Evolutionary conservation across 2,329 filamentous ascomycete genomes (phyloP).

Genomic region (Cercospora canescens): DNA sequence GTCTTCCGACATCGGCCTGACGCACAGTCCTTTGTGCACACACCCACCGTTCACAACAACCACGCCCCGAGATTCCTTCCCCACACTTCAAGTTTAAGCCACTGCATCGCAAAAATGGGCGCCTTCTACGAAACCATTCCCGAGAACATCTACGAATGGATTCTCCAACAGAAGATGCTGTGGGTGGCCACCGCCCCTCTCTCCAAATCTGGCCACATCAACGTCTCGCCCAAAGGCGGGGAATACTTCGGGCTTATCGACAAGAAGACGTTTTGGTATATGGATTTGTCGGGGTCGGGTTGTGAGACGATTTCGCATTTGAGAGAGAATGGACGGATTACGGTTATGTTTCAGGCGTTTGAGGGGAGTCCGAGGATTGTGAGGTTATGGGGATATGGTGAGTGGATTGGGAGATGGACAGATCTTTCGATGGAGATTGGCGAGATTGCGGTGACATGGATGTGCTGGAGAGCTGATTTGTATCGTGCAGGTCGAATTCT

Average conservation of each 20-base stretch:
- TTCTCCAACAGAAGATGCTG: conserved; percentile 46
- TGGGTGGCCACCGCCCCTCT: conserved; percentile 47
- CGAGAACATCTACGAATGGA: conserved; percentile 41
- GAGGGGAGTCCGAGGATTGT: conserved; percentile 45
- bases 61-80: not conserved
- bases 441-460: no score
- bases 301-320: conserved; percentile 48
- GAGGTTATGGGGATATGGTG: conserved; percentile 44
- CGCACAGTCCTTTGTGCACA: not conserved
- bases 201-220: conserved; percentile 44
- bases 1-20: conserved; percentile 6
- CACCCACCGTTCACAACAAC: not conserved
- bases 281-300: conserved; percentile 46
- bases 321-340: conserved; percentile 47
- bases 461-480: conserved; percentile 34
- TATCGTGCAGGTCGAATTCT: conserved; percentile 30
- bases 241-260: conserved; percentile 44
- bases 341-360: conserved; percentile 46
- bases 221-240: conserved; percentile 49
- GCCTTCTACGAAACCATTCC: conserved; percentile 48
- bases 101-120: conserved; percentile 37
- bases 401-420: no score
- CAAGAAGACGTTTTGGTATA: conserved; percentile 45
- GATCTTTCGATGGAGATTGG: conserved; percentile 36
- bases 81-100: not conserved